Evolutionary conservation across 2,329 filamentous ascomycete species (phyloP).

Genomic region (Arthrobotrys sinensis): DNA sequence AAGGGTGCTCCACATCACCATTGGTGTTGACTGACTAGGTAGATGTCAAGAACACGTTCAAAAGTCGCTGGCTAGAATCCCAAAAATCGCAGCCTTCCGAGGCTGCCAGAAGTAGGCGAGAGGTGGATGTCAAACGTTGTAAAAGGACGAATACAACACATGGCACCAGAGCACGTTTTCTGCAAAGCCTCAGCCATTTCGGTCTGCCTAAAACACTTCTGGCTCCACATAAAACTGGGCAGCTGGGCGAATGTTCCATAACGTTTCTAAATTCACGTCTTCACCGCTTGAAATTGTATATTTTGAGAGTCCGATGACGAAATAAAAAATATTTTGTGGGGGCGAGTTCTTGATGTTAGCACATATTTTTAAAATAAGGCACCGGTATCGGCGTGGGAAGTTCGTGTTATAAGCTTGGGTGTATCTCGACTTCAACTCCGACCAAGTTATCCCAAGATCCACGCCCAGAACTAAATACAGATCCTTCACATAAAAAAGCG

Average conservation of each 20-base stretch:
- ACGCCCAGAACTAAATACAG: conserved; percentile 6
- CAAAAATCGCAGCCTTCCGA: conserved; percentile 19
- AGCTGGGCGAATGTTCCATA: conserved; percentile 15
- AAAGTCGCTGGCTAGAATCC: conserved; percentile 16
- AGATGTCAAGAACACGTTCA: conserved; percentile 1
- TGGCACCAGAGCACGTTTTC: conserved; percentile 17
- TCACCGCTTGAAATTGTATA: conserved; percentile 4
- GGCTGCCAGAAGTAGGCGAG: not conserved
- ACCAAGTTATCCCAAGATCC: conserved; percentile 14
- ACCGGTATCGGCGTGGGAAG: conserved; percentile 8
- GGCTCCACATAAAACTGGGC: conserved; percentile 28
- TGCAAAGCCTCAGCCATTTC: not conserved
- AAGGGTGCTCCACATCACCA: conserved; percentile 4
- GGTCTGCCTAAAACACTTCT: conserved; percentile 1
- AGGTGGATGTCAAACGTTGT: conserved; percentile 1
- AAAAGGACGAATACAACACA: conserved; percentile 29
- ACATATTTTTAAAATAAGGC: conserved; percentile 6
- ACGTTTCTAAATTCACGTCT: not conserved
- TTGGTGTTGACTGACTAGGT: conserved; percentile 2
- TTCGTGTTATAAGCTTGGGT: not conserved
- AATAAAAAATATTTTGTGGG: conserved; percentile 6
- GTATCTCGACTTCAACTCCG: conserved; percentile 9
- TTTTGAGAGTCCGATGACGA: conserved; percentile 12
- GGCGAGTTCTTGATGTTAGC: not conserved
- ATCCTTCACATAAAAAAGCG: conserved; percentile 14